Evolutionary conservation across 768 basidiomycete genomes (phyloP).

Genomic region (Stropharia rugosoannulata): DNA sequence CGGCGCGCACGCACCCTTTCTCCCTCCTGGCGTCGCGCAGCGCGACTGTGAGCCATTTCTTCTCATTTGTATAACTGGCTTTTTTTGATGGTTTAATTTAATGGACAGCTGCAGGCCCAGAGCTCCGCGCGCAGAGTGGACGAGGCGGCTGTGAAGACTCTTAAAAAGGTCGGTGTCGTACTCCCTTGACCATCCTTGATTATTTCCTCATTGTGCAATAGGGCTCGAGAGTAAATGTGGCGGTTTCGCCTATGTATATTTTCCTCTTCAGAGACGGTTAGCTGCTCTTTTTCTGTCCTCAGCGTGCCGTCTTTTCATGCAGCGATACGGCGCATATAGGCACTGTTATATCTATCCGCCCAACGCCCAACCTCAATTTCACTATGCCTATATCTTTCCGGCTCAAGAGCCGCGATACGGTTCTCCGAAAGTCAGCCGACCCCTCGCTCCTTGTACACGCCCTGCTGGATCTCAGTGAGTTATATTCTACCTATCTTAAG

Average conservation of each 20-base stretch:
- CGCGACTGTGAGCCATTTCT: slow-evolving; percentile 16
- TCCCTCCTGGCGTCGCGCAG: slow-evolving; percentile 22
- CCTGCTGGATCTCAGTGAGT: slow-evolving; percentile 57
- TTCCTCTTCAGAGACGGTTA: slow-evolving; percentile 67
- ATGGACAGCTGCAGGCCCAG: slow-evolving; percentile 11
- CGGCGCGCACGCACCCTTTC: slow-evolving; percentile 9
- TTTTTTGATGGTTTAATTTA: not conserved
- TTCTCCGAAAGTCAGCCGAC: slow-evolving; percentile 62
- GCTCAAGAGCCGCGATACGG: slow-evolving; percentile 55
- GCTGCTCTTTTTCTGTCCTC: slow-evolving; percentile 10
- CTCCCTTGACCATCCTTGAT: no score
- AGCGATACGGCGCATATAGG: slow-evolving; percentile 33
- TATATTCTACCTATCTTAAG: not conserved
- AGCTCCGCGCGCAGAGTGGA: slow-evolving; percentile 18
- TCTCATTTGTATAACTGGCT: not conserved
- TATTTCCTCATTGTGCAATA: slow-evolving; percentile 17
- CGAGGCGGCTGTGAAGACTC: slow-evolving; percentile 27
- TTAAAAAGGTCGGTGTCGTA: slow-evolving; percentile 26
- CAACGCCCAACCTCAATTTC: slow-evolving; percentile 43
- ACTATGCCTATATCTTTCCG: slow-evolving; percentile 59
- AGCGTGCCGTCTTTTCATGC: not conserved
- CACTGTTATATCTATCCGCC: slow-evolving; percentile 61
- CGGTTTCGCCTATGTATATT: slow-evolving; percentile 61
- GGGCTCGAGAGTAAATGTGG: slow-evolving; percentile 60
- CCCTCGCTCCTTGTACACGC: slow-evolving; percentile 68